A percentile compares a stretch with the other conserved stretches of the same genome.
Conservation (phyloP, 2,329 filamentous ascomycete species). For the Coleophoma cylindrospora region DNA sequence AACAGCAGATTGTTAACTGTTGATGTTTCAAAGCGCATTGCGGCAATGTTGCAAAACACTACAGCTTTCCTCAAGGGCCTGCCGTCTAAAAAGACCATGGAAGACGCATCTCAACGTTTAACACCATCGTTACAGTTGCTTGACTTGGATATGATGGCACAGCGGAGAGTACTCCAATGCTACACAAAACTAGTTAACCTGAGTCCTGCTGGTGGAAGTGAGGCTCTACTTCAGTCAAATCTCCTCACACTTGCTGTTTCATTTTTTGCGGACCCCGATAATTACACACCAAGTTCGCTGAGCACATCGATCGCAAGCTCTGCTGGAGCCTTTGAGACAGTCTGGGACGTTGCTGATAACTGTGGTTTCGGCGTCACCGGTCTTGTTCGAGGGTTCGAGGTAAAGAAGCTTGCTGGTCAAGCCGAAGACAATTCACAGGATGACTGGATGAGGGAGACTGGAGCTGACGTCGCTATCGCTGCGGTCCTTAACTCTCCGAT, state of each 20-base stretch:
- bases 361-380: constrained; percentile 91
- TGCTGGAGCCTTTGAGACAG: constrained; percentile 82
- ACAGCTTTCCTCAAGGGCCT: constrained; percentile 83
- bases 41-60: constrained; percentile 92
- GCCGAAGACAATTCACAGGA: constrained; percentile 47
- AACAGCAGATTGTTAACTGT: constrained; percentile 88
- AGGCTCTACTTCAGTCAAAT: constrained; percentile 86
- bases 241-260: constrained; percentile 84
- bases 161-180: constrained; percentile 87
- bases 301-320: constrained; percentile 90
- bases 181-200: constrained; percentile 88
- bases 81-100: constrained; percentile 76
- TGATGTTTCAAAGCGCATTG: constrained; percentile 89
- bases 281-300: constrained; percentile 77
- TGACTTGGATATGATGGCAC: constrained; percentile 89
- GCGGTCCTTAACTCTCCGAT: constrained; percentile 62
- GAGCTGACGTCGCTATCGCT: constrained; percentile 62
- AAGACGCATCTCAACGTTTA: constrained; percentile 80
- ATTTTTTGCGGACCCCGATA: constrained; percentile 88
- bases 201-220: constrained; percentile 77
- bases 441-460: constrained; percentile 47
- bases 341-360: constrained; percentile 95
- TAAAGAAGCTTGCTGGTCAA: constrained; percentile 66
- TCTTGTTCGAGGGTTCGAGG: constrained; percentile 71
- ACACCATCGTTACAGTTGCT: constrained; percentile 82